Base-by-base conservation (phyloP, 2,329 filamentous ascomycete species). In the Pyricularia pennisetigena region DNA sequence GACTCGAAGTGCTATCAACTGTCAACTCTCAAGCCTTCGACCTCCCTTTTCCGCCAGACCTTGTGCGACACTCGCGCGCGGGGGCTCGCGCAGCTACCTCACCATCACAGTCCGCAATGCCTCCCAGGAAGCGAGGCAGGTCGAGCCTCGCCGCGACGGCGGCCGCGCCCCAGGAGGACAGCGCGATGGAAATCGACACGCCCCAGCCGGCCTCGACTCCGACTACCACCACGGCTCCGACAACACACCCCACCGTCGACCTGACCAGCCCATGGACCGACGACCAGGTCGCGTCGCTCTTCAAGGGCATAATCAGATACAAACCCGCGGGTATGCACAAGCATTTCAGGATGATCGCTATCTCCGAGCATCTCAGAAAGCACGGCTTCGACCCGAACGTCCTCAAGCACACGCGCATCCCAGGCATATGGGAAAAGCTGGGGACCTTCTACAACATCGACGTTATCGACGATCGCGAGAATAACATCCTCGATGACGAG, bases 301-400 rank as follows among this genome's bases (percentile, higher is more conserved):
- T 97, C 80, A 97, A 97, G 76, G 93, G 89, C 67, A 90, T 98
- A 72, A 94, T 98, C 71, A 86, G 89, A 75, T 97, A 92, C 90
- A 99, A 99, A 77, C 95, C 95, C n/a, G 94, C 94, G 59, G 92
- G 93, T 70, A 91, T 97, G 84, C 93, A 97, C 81, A 96, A 94
- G 77, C 93, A 97, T 78, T 97, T 97, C 76, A 90, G 92, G 70
- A 94, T 97, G 85, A 88, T 97, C 71, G 89, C 92, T 9, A 92
- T 97, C 69, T 90, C 90, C 63, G 89, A 94, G 72, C 87, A 92
- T 73, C 81, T 96, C 70, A 88, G 90, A 72, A 92, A 91, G 72
- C 91, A 94, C 77, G 93, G 93, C 74, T 90, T 91, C 76, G 85
- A 93, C 77, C 86, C 90, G 67, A 83, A 90, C 74, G 73, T 86